These are phyloP conservation scores for Paramyrothecium roridum DNA, from an alignment of 2,329 filamentous ascomycete genomes.

Conservation along the genomic window DNA sequence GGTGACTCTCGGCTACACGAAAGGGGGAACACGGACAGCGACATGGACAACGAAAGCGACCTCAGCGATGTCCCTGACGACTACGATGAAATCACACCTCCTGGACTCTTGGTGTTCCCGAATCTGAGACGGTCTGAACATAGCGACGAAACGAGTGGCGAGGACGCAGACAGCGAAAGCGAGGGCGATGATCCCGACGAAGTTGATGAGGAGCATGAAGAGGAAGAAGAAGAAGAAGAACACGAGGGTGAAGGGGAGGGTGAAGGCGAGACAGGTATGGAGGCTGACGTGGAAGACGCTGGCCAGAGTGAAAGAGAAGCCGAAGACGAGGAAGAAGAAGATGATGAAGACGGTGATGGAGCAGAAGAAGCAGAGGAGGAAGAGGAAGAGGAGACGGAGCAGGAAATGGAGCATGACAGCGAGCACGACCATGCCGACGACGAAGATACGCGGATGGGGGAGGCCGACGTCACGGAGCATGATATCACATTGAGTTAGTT, in stretches of 20 bases:
- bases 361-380: constrained; percentile 6
- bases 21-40: constrained; percentile 24
- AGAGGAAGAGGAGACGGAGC: constrained; percentile 2
- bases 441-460: constrained; percentile 1
- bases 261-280: constrained; percentile 7
- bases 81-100: constrained; percentile 55
- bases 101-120: constrained; percentile 47
- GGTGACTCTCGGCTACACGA: constrained; percentile 18
- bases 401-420: neutral
- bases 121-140: constrained; percentile 33
- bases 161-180: constrained; percentile 31
- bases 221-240: constrained; percentile 3
- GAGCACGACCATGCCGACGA: constrained; percentile 1
- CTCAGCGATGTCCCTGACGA: constrained; percentile 61
- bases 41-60: constrained; percentile 66
- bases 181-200: constrained; percentile 25
- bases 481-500: neutral
- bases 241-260: constrained; percentile 12
- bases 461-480: neutral
- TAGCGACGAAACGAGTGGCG: constrained; percentile 27
- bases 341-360: constrained; percentile 13
- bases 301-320: constrained; percentile 1
- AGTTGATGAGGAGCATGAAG: constrained; percentile 10
- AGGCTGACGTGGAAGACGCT: constrained; percentile 6
- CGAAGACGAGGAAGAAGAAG: constrained; percentile 1